Evolutionary conservation across 192 early-diverging fungal genomes (phyloP).

Genomic region (Coemansia sp.): DNA sequence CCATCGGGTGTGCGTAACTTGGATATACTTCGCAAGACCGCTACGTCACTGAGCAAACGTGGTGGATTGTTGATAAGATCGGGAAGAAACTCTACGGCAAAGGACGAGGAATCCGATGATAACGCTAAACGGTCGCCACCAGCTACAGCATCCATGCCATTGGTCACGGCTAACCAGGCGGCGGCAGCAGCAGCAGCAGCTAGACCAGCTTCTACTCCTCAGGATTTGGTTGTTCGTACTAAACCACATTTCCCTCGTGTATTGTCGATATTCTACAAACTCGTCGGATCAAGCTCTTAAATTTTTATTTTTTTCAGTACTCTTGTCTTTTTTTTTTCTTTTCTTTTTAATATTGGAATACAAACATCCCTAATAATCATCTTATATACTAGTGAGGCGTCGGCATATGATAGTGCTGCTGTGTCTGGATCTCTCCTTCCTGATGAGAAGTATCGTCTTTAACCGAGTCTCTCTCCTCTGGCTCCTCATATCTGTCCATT

Average conservation of each 20-base stretch:
- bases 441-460: no score
- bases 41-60: slow-evolving; percentile 43
- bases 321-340: not conserved
- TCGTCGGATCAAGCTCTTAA: slow-evolving; percentile 25
- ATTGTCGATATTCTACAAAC: slow-evolving; percentile 52
- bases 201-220: not conserved
- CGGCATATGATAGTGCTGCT: not conserved
- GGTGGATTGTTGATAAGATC: slow-evolving; percentile 29
- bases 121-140: not conserved
- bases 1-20: slow-evolving; percentile 39
- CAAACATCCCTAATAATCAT: not conserved
- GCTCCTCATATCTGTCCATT: not conserved
- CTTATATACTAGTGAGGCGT: not conserved
- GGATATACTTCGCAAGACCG: slow-evolving; percentile 44
- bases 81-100: not conserved
- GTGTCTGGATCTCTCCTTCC: not conserved
- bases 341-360: not conserved
- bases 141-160: not conserved
- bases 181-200: not conserved
- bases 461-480: no score
- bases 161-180: not conserved
- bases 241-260: slow-evolving; percentile 33
- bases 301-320: slow-evolving; percentile 8
- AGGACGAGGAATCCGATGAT: not conserved
- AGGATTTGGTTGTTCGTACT: slow-evolving; percentile 17